A percentile compares a stretch with the other conserved stretches of the same genome.
phyloP scores from a whole-genome alignment of 129 eudicot species.

The Tagetes patula region DNA sequence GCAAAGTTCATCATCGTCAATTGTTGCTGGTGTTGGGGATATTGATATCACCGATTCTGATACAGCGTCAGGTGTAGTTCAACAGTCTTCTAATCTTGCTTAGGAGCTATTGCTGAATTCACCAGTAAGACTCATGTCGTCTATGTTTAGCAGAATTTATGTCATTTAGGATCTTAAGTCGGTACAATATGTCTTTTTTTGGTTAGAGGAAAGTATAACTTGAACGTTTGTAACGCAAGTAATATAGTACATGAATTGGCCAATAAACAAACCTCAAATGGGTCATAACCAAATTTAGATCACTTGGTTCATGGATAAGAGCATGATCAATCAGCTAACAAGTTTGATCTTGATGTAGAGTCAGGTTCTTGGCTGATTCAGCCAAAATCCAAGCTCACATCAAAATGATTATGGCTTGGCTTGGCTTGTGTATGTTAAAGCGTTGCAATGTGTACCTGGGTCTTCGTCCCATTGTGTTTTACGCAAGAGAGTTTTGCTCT shows the following conservation, averaged over 20 bases:
- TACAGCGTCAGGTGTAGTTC: conserved; percentile 9
- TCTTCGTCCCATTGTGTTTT: too few relatives aligned
- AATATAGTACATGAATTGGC: background rate
- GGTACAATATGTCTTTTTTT: background rate
- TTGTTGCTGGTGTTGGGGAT: conserved; percentile 45
- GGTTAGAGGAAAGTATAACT: background rate
- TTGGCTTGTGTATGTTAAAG: too few relatives aligned
- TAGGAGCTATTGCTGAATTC: conserved; percentile 10
- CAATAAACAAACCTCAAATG: background rate
- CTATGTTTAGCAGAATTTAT: too few relatives aligned
- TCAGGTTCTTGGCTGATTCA: background rate
- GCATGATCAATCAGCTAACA: background rate
- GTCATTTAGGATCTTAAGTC: background rate
- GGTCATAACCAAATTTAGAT: background rate
- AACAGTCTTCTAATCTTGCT: conserved; percentile 8
- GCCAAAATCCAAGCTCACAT: background rate
- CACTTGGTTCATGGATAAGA: conserved; percentile 1
- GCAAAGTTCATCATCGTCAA: conserved; percentile 24
- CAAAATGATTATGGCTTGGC: too few relatives aligned
- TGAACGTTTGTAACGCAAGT: background rate
- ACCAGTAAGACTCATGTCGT: background rate
- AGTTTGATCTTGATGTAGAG: background rate
- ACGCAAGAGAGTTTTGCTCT: too few relatives aligned
- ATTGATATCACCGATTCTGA: conserved; percentile 36
- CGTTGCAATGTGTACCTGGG: too few relatives aligned